phyloP scores from a whole-genome alignment of 2,329 filamentous ascomycete species.

The Aspergillus floridensis region DNA sequence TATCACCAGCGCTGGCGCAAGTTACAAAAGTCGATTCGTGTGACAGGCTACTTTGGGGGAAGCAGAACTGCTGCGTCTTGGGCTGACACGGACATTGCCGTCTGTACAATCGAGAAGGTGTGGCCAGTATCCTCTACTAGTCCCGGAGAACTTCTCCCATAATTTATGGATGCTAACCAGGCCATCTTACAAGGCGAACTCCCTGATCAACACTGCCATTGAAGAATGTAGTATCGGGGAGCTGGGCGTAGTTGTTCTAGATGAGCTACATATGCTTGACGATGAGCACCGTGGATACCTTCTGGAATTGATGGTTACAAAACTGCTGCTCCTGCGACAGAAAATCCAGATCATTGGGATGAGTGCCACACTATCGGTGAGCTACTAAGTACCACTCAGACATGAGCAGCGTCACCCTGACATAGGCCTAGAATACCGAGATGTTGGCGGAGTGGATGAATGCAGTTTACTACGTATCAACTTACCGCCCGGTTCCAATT shows the following conservation, averaged over 20 bases:
- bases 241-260: slow-evolving; percentile 66
- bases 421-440: slow-evolving; percentile 61
- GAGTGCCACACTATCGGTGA: slow-evolving; percentile 73
- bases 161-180: slow-evolving; percentile 1
- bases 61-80: slow-evolving; percentile 65
- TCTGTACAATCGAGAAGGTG: slow-evolving; percentile 76
- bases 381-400: slow-evolving; percentile 18
- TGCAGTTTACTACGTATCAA: slow-evolving; percentile 69
- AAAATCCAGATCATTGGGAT: slow-evolving; percentile 71
- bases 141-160: not conserved
- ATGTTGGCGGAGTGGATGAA: slow-evolving; percentile 68
- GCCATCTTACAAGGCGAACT: slow-evolving; percentile 60
- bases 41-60: slow-evolving; percentile 73
- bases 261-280: slow-evolving; percentile 80
- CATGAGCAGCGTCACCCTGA: slow-evolving; percentile 10
- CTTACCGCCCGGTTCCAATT: slow-evolving; percentile 71
- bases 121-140: slow-evolving; percentile 28
- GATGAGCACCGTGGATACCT: slow-evolving; percentile 74
- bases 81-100: slow-evolving; percentile 72
- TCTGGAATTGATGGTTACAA: slow-evolving; percentile 70
- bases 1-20: slow-evolving; percentile 54
- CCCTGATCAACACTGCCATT: slow-evolving; percentile 69
- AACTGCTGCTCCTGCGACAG: slow-evolving; percentile 66
- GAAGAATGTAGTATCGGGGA: slow-evolving; percentile 66
- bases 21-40: slow-evolving; percentile 59